Conservation (phyloP, 306 rosid genomes). For the Rosa persica region DNA sequence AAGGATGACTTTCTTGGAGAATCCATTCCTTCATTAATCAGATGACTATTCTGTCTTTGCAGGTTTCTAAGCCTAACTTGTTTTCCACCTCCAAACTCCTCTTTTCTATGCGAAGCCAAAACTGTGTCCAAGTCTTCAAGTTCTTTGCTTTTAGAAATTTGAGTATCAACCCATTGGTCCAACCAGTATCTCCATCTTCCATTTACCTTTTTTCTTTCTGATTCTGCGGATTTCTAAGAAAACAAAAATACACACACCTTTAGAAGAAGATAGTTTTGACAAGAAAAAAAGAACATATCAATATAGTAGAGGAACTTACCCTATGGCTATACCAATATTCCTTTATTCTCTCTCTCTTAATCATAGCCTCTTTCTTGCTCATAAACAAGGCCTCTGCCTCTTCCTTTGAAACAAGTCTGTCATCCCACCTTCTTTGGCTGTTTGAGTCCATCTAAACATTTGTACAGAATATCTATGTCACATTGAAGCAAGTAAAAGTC, state of each 20-base stretch:
- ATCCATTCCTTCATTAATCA: conserved; percentile 40
- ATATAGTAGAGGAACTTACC: conserved; percentile 41
- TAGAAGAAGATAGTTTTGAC: conserved; percentile 11
- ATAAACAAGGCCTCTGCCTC: conserved; percentile 51
- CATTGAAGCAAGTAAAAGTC: background rate
- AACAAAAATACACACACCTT: background rate
- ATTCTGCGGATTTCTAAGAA: conserved; percentile 77
- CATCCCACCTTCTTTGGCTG: conserved; percentile 71
- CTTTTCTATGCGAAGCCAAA: conserved; percentile 41
- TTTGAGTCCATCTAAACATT: conserved; percentile 69
- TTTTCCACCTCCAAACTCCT: conserved; percentile 40
- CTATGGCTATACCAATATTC: conserved; percentile 67
- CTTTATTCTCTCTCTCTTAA: conserved; percentile 64
- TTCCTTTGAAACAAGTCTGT: conserved; percentile 63
- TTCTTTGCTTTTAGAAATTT: conserved; percentile 81
- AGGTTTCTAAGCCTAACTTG: conserved; percentile 42
- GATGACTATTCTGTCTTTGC: conserved; percentile 24
- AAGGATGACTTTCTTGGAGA: conserved; percentile 52
- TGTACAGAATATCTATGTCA: background rate
- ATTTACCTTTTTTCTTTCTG: conserved; percentile 64
- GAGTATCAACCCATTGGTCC: conserved; percentile 97
- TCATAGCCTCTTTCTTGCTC: conserved; percentile 66
- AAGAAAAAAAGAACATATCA: background rate
- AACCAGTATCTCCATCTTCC: conserved; percentile 99
- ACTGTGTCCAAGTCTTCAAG: conserved; percentile 77